Evolutionary conservation across 352 stramenopile species (phyloP).

Genomic region (Phytophthora litchii): DNA sequence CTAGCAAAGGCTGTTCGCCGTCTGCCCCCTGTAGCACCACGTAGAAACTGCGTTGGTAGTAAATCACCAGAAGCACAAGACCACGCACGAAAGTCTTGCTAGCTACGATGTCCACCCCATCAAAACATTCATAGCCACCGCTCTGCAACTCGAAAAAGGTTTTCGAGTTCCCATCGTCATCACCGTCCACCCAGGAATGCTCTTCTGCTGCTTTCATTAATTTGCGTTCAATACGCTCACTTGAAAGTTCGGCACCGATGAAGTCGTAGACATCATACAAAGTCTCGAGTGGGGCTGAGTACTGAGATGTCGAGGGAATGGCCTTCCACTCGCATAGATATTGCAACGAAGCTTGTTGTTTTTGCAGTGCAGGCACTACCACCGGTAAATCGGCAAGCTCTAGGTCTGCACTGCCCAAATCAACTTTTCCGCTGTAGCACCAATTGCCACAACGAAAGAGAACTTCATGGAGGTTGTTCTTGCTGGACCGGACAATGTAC

Average conservation of each 20-base stretch:
- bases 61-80: slow-evolving; percentile 83
- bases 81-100: slow-evolving; percentile 89
- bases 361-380: slow-evolving; percentile 92
- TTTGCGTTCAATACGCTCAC: slow-evolving; percentile 82
- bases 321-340: slow-evolving; percentile 92
- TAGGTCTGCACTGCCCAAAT: slow-evolving; percentile 77
- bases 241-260: slow-evolving; percentile 84
- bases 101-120: slow-evolving; percentile 84
- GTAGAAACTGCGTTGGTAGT: slow-evolving; percentile 92
- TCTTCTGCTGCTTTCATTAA: slow-evolving; percentile 84
- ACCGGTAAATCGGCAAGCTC: slow-evolving; percentile 90
- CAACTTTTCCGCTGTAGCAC: slow-evolving; percentile 94
- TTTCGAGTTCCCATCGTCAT: slow-evolving; percentile 43
- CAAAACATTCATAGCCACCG: slow-evolving; percentile 86
- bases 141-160: slow-evolving; percentile 96
- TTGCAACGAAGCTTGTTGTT: slow-evolving; percentile 92
- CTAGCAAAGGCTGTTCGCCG: slow-evolving; percentile 92
- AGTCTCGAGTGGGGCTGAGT: slow-evolving; percentile 71
- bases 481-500: slow-evolving; percentile 87
- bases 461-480: slow-evolving; percentile 82
- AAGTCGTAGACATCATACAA: slow-evolving; percentile 88
- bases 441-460: slow-evolving; percentile 96
- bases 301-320: slow-evolving; percentile 72
- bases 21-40: slow-evolving; percentile 89
- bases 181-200: slow-evolving; percentile 92